These are phyloP conservation scores for Physcia stellaris DNA, from an alignment of 495 filamentous ascomycete species.

Conservation along the genomic window DNA sequence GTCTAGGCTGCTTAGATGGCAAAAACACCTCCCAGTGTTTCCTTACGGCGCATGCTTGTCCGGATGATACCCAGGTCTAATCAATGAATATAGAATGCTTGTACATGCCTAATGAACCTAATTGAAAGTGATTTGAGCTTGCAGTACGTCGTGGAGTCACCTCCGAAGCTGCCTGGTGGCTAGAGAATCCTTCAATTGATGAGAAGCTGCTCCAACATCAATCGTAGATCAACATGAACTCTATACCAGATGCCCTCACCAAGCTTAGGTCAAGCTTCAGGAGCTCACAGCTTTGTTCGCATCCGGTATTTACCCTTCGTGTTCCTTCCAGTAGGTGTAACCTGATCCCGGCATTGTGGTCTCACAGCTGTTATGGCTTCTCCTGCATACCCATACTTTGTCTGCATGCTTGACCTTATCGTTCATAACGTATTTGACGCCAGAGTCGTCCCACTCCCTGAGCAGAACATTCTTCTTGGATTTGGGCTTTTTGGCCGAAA, in stretches of 20 bases:
- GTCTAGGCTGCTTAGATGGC: no score
- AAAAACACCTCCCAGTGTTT: no score
- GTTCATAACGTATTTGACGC: neutral
- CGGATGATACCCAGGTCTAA: neutral
- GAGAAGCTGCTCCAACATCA: neutral
- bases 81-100: no score
- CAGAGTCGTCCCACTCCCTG: slow-evolving; percentile 1
- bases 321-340: slow-evolving; percentile 11
- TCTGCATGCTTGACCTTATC: slow-evolving; percentile 4
- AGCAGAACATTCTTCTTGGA: slow-evolving; percentile 1
- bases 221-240: neutral
- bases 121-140: no score
- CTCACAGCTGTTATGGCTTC: slow-evolving; percentile 9
- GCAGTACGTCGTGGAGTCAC: no score
- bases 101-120: no score
- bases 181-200: no score
- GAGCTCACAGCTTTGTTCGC: no score
- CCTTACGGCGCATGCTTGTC: no score
- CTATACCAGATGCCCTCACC: neutral
- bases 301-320: neutral
- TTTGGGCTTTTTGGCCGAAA: slow-evolving; percentile 12
- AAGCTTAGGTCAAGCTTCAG: no score
- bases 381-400: slow-evolving; percentile 8
- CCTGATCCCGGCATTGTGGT: slow-evolving; percentile 1
- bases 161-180: no score